Percentiles rank a stretch among this genome's conserved stretches.
Evolutionary conservation across 371 early-diverging fungal genomes (phyloP).

Genomic region (Actinomortierella ambigua): DNA sequence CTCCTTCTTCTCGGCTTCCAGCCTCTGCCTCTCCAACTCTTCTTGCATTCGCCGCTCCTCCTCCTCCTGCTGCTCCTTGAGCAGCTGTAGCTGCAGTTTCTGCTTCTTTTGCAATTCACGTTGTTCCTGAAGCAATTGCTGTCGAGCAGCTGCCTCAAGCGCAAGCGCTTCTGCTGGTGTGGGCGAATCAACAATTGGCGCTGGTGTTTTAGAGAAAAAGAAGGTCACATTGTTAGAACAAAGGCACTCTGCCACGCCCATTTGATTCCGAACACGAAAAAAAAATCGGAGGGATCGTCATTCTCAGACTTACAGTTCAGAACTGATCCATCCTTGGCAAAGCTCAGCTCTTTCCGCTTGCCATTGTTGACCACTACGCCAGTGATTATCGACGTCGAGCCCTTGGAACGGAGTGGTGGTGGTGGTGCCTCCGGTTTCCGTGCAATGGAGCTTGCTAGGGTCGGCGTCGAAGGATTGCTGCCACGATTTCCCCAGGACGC

Average conservation of each 20-base stretch:
- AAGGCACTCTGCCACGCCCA: too few species aligned
- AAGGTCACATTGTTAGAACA: too few species aligned
- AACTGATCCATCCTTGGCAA: constrained; percentile 11
- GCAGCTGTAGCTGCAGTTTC: constrained; percentile 26
- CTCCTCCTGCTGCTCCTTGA: constrained; percentile 29
- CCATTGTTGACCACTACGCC: constrained; percentile 42
- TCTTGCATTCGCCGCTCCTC: constrained; percentile 35
- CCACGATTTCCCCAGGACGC: constrained; percentile 68
- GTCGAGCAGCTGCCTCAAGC: constrained; percentile 59
- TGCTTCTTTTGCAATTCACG: constrained; percentile 47
- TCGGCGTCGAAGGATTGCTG: constrained; percentile 59
- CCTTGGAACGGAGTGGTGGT: constrained; percentile 37
- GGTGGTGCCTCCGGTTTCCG: constrained; percentile 30
- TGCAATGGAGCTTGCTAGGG: constrained; percentile 35
- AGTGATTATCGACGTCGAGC: constrained; percentile 54
- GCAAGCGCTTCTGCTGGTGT: constrained; percentile 44
- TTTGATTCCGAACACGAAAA: too few species aligned
- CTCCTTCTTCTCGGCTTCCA: constrained; percentile 17
- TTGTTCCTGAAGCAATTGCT: constrained; percentile 47
- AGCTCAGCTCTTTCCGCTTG: constrained; percentile 17
- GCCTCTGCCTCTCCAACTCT: constrained; percentile 16
- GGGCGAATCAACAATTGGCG: constrained; percentile 16
- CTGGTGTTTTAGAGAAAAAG: not conserved
- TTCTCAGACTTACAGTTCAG: constrained; percentile 27
- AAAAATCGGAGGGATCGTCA: too few species aligned